Evolutionary conservation across 345 rosid species (phyloP).

Genomic region (Eucalyptus coolabah): DNA sequence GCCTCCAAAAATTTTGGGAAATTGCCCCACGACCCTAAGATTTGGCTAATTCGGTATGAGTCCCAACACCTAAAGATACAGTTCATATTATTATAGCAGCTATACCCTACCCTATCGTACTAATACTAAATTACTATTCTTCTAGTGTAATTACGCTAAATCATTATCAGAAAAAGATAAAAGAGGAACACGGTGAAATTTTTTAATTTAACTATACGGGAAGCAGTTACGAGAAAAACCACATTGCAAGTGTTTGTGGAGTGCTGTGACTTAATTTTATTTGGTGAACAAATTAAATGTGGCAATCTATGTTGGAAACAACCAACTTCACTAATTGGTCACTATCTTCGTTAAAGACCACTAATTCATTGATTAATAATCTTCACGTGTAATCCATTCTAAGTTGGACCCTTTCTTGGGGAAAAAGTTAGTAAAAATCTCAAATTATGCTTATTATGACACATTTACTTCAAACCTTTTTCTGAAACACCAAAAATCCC

Average conservation of each 20-base stretch:
- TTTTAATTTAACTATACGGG: not conserved
- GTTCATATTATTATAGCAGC: not conserved
- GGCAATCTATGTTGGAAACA: not conserved
- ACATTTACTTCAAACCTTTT: not conserved
- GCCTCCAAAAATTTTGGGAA: not conserved
- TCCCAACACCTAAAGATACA: not conserved
- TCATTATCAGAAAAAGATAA: not conserved
- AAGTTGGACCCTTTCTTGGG: not conserved
- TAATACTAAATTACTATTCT: not conserved
- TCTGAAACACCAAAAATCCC: not conserved
- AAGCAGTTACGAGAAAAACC: not conserved
- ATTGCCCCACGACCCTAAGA: not conserved
- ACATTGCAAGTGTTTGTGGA: not conserved
- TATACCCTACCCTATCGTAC: not conserved
- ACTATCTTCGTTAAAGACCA: not conserved
- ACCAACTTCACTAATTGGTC: not conserved
- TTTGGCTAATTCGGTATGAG: not conserved
- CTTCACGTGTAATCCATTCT: not conserved
- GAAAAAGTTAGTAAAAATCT: not conserved
- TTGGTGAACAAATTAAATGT: not conserved
- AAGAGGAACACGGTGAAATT: not conserved
- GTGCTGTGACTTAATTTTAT: not conserved
- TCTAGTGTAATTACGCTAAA: not conserved
- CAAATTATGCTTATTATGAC: not conserved
- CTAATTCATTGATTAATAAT: not conserved